Evolutionary conservation across 2,329 filamentous ascomycete genomes (phyloP).

Genomic region (Neonectria faginata): DNA sequence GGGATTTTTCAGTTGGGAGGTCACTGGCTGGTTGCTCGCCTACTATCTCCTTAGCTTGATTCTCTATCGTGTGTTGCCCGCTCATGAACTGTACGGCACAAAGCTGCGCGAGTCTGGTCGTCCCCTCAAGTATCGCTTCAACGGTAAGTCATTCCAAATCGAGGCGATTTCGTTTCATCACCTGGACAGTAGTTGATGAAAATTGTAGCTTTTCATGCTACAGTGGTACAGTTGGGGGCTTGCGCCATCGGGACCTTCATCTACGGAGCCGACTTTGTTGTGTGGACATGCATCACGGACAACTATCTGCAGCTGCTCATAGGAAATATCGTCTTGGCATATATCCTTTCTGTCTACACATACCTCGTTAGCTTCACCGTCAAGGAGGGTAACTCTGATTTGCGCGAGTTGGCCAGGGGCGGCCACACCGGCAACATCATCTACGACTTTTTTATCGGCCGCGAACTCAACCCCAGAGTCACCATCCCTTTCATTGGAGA

Average conservation of each 20-base stretch:
- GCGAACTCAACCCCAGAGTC: constrained; percentile 89
- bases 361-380: constrained; percentile 85
- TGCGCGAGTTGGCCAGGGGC: constrained; percentile 81
- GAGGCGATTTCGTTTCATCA: rapidly evolving
- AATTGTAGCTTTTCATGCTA: constrained; percentile 74
- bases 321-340: constrained; percentile 80
- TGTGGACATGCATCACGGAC: constrained; percentile 91
- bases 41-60: constrained; percentile 82
- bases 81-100: constrained; percentile 74
- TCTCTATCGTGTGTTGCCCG: constrained; percentile 79
- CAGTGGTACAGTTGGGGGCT: constrained; percentile 74
- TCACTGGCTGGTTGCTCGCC: constrained; percentile 73
- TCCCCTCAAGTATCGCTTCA: constrained; percentile 82
- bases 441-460: constrained; percentile 97
- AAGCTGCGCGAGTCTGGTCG: constrained; percentile 73
- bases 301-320: constrained; percentile 89
- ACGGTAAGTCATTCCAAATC: constrained; percentile 58
- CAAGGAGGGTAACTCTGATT: constrained; percentile 73
- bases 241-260: constrained; percentile 77
- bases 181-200: background rate
- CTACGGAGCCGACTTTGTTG: constrained; percentile 80
- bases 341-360: constrained; percentile 76
- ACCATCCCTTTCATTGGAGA: constrained; percentile 81
- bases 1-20: constrained; percentile 75
- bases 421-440: constrained; percentile 84